Evolutionary conservation across 768 basidiomycete genomes (phyloP).

Genomic region (Omphalotus guepiniiformis): DNA sequence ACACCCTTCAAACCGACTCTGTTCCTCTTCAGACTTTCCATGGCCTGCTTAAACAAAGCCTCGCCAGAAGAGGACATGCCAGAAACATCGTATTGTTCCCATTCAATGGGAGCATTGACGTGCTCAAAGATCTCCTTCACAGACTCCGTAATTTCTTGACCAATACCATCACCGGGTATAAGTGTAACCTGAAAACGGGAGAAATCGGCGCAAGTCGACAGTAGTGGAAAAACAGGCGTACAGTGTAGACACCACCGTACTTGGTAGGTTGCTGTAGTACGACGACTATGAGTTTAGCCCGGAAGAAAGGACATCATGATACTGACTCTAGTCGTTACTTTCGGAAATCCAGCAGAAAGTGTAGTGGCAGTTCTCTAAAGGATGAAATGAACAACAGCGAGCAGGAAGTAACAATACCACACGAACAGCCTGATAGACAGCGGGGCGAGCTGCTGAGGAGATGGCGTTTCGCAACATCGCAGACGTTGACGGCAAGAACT

Average conservation of each 20-base stretch:
- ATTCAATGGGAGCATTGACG: slow-evolving; percentile 97
- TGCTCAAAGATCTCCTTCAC: slow-evolving; percentile 99
- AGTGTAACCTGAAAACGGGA: slow-evolving; percentile 76
- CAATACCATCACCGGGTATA: slow-evolving; percentile 97
- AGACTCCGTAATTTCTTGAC: slow-evolving; percentile 94
- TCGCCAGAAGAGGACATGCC: slow-evolving; percentile 94
- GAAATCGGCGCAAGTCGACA: slow-evolving; percentile 18
- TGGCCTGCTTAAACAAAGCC: slow-evolving; percentile 93
- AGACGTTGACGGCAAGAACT: slow-evolving; percentile 25
- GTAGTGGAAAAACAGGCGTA: slow-evolving; percentile 31
- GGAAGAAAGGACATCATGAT: slow-evolving; percentile 12
- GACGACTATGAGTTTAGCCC: slow-evolving; percentile 2
- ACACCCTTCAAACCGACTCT: slow-evolving; percentile 96
- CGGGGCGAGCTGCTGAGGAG: slow-evolving; percentile 51
- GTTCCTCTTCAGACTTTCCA: slow-evolving; percentile 97
- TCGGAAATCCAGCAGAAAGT: slow-evolving; percentile 75
- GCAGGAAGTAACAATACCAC: not conserved
- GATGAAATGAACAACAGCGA: slow-evolving; percentile 4
- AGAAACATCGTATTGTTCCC: slow-evolving; percentile 98
- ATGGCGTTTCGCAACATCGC: slow-evolving; percentile 68
- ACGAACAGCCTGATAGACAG: slow-evolving; percentile 48
- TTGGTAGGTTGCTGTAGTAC: slow-evolving; percentile 70
- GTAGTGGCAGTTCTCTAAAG: slow-evolving; percentile 67
- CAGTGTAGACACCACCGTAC: slow-evolving; percentile 91
- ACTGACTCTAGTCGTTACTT: slow-evolving; percentile 65